Evolutionary conservation across 345 rosid species (phyloP).

Genomic region (Euclidium syriacum): DNA sequence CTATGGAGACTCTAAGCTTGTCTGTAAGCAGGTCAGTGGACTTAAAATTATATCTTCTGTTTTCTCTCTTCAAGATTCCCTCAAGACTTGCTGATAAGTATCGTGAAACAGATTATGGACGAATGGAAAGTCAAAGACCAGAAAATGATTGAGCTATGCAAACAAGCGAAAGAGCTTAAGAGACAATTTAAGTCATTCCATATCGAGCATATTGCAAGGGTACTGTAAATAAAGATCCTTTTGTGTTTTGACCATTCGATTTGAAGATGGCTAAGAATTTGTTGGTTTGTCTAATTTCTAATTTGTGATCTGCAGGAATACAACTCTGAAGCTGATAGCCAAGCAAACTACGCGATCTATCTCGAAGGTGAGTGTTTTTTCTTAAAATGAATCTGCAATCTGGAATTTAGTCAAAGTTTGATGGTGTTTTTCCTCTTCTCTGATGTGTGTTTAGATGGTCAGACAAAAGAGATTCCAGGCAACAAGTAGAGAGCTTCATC

Average conservation of each 20-base stretch:
- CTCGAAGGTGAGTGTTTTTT: slow-evolving; percentile 64
- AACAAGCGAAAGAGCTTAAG: slow-evolving; percentile 66
- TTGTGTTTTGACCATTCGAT: not conserved
- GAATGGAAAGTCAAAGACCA: slow-evolving; percentile 62
- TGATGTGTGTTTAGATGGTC: too few species aligned
- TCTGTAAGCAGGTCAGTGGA: slow-evolving; percentile 95
- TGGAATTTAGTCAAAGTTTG: too few species aligned
- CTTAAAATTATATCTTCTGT: not conserved
- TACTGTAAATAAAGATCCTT: slow-evolving; percentile 19
- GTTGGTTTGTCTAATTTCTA: too few species aligned
- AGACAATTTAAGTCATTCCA: slow-evolving; percentile 53
- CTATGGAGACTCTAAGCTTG: slow-evolving; percentile 78
- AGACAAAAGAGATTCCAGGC: too few species aligned
- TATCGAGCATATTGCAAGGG: slow-evolving; percentile 67
- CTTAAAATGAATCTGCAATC: too few species aligned
- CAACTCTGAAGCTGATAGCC: slow-evolving; percentile 69
- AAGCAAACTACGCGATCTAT: slow-evolving; percentile 60
- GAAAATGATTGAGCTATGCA: slow-evolving; percentile 57
- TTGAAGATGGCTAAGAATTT: not conserved
- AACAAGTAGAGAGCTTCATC: too few species aligned
- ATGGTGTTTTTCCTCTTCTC: too few species aligned
- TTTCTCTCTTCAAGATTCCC: too few species aligned
- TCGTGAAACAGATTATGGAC: slow-evolving; percentile 80
- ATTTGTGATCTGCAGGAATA: slow-evolving; percentile 40
- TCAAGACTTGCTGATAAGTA: too few species aligned